Evolutionary conservation across 306 rosid genomes (phyloP).

Genomic region (Cucumis melo): DNA sequence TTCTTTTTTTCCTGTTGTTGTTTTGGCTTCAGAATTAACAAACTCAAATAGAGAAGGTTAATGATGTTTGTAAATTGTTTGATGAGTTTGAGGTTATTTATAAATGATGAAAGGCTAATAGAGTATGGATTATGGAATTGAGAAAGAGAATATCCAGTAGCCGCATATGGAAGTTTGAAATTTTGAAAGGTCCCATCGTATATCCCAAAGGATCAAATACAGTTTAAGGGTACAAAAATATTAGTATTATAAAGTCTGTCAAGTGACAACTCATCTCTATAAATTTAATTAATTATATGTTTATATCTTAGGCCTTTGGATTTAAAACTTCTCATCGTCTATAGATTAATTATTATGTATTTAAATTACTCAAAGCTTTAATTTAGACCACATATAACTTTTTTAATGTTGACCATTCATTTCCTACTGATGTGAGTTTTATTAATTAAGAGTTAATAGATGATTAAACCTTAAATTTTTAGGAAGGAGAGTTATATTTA

Average conservation of each 20-base stretch:
- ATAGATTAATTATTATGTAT: background rate
- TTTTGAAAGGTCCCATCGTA: constrained; percentile 24
- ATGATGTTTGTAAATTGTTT: too few species aligned
- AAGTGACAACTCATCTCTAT: background rate
- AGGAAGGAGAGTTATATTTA: too few species aligned
- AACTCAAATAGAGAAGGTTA: too few species aligned
- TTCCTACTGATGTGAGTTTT: background rate
- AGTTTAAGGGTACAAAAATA: background rate
- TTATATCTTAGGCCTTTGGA: background rate
- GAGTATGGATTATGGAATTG: background rate
- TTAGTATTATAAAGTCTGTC: background rate
- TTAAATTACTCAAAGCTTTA: background rate
- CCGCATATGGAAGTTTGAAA: constrained; percentile 30
- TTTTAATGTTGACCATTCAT: too few species aligned
- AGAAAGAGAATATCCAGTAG: background rate
- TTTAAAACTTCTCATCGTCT: background rate
- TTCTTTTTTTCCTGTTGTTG: too few species aligned
- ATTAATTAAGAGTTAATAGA: too few species aligned
- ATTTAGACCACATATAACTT: background rate
- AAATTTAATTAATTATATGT: background rate
- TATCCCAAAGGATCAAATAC: constrained; percentile 39
- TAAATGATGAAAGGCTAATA: background rate
- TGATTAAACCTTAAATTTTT: too few species aligned
- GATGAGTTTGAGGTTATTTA: too few species aligned
- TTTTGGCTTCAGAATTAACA: too few species aligned